phyloP scores from a whole-genome alignment of 164 flowering plant genomes.

The Stephania yunnanensis region DNA sequence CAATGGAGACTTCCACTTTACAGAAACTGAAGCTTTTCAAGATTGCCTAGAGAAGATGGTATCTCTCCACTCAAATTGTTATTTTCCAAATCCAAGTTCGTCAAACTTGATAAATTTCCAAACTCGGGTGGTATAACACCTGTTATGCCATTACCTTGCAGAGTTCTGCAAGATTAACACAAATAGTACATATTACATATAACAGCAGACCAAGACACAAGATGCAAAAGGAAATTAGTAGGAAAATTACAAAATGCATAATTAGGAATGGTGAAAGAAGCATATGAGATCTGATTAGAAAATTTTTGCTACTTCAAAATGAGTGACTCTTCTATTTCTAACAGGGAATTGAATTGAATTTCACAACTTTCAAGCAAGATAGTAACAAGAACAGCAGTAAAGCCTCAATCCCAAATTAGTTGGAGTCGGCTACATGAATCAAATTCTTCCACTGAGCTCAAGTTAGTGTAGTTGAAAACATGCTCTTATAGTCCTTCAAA shows the following conservation, averaged over 20 bases:
- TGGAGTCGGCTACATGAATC: too few relatives aligned
- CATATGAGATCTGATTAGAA: too few relatives aligned
- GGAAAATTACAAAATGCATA: slow-evolving; percentile 31
- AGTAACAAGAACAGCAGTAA: too few relatives aligned
- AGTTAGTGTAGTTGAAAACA: too few relatives aligned
- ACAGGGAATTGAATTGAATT: too few relatives aligned
- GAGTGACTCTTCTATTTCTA: too few relatives aligned
- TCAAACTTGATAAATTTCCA: slow-evolving; percentile 65
- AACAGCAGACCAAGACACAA: slow-evolving; percentile 54
- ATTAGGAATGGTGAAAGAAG: slow-evolving; percentile 13
- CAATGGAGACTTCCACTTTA: slow-evolving; percentile 32
- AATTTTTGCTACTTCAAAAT: too few relatives aligned
- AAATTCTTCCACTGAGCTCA: too few relatives aligned
- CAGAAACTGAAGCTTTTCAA: slow-evolving; percentile 70
- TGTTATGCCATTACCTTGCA: slow-evolving; percentile 76
- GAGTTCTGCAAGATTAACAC: slow-evolving; percentile 39
- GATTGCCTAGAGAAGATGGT: slow-evolving; percentile 80
- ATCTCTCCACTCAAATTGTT: slow-evolving; percentile 73
- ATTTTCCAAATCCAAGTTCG: slow-evolving; percentile 58
- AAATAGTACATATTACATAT: slow-evolving; percentile 10
- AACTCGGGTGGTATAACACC: slow-evolving; percentile 80
- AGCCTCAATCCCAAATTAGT: too few relatives aligned
- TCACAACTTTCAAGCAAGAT: too few relatives aligned
- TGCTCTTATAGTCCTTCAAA: too few relatives aligned
- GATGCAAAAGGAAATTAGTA: slow-evolving; percentile 48